Evolutionary conservation across 2,329 filamentous ascomycete species (phyloP).

Genomic region (Xylaria multiplex): DNA sequence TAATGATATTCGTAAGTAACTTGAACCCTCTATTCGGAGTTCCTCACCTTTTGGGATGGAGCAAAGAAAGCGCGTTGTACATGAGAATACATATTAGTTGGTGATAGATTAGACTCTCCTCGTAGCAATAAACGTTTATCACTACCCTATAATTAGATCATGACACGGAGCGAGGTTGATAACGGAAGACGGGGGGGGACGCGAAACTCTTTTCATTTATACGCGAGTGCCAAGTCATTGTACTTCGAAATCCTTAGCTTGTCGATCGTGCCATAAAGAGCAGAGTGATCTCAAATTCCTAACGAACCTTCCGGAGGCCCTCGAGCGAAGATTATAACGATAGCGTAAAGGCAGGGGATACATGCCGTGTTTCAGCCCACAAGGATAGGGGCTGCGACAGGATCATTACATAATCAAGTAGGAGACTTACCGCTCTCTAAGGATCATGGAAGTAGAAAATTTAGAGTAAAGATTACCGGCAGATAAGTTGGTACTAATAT

Average conservation of each 20-base stretch:
- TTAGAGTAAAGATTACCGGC: neutral
- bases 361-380: neutral
- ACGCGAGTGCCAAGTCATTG: constrained; percentile 34
- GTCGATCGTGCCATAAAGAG: neutral
- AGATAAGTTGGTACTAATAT: no score
- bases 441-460: neutral
- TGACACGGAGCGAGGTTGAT: constrained; percentile 26
- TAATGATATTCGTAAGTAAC: constrained; percentile 36
- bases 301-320: neutral
- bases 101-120: no score
- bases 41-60: no score
- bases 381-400: no score
- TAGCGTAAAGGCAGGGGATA: neutral
- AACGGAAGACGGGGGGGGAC: constrained; percentile 41
- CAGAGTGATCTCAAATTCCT: neutral
- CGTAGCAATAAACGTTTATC: no score
- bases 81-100: no score
- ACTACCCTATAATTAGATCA: no score
- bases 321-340: neutral
- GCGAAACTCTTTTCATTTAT: constrained; percentile 39
- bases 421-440: neutral
- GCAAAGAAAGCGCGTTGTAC: no score
- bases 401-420: neutral
- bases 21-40: constrained; percentile 41
- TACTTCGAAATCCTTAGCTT: neutral